Evolutionary conservation across 2,329 filamentous ascomycete species (phyloP), one percentile per base, ranked within the genome.

Genomic region (Trichoderma gracile): DNA sequence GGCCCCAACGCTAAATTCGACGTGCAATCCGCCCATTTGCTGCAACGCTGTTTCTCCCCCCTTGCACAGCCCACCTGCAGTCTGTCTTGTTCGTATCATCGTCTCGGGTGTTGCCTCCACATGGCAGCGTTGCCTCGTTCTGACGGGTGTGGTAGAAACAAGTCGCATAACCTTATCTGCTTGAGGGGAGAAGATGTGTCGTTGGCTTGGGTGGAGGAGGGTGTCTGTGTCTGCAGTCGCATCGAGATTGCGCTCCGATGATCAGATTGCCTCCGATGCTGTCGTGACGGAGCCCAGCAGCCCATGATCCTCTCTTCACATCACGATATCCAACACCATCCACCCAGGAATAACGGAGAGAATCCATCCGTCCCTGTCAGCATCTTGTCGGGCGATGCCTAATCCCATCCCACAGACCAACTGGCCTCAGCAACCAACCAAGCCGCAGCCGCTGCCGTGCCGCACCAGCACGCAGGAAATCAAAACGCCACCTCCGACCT

Each of bases 121-220:
- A 59, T 59, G 56, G 56, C 56, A 59, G 56, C 45, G 56, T 49
- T 59, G 38, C 56, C 46, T 59, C 21, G 33, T 19, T 21, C 56
- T 12, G 33, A 38, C 33, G 33, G 33, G 33, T 10, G 33, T 38
- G 33, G 33, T 38, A 25, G 30, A 17, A 33, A 27, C n/a, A 14
- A 30, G 56, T 17, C 49, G 56, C 30, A 50, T 23, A 56, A 59
- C 45, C 56, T 59, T 59, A 59, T 23, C 19, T 43, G 33, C 12
- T 14, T 38, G 25, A 27, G 14, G 33, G 30, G 7, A 30, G 14
- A 9, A 17, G 5, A 47, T 8, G 38, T 15, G 19, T 47, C 25
- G n/a, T 42, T 38, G 17, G 23, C 19, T 45, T 33, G 54, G 25
- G 23, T 8, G 25, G n/a, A 8, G 3, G 33, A 38, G 33, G 33